Evolutionary conservation across 176 grass and related monocot genomes (phyloP).

Genomic region (Oropetium thomaeum): DNA sequence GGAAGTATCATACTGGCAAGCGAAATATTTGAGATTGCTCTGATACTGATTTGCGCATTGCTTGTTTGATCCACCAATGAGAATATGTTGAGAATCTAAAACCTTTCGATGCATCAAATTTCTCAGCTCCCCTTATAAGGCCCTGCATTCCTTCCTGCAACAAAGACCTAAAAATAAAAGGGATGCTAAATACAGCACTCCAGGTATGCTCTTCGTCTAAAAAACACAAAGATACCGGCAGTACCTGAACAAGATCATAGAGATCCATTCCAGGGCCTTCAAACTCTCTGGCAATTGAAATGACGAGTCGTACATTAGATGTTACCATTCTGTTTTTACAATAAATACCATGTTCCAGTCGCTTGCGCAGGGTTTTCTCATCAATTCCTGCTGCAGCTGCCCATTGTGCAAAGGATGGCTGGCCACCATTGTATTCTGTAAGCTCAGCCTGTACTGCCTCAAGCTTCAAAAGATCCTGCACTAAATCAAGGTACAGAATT

Average conservation of each 20-base stretch:
- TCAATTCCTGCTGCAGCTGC: conserved; percentile 64
- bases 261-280: conserved; percentile 53
- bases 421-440: conserved; percentile 33
- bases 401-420: conserved; percentile 75
- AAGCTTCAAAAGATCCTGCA: conserved; percentile 76
- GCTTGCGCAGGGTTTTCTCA: conserved; percentile 46
- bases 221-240: neutral
- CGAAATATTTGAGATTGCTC: conserved; percentile 74
- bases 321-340: conserved; percentile 89
- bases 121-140: conserved; percentile 73
- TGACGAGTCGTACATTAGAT: conserved; percentile 84
- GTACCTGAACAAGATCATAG: conserved; percentile 91
- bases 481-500: conserved; percentile 18
- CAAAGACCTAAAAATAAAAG: conserved; percentile 8
- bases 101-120: conserved; percentile 86
- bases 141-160: conserved; percentile 80
- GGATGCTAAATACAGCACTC: neutral
- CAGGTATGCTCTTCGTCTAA: neutral
- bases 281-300: conserved; percentile 84
- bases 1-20: conserved; percentile 56
- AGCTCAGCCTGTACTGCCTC: conserved; percentile 51
- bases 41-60: conserved; percentile 71
- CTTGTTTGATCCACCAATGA: conserved; percentile 96
- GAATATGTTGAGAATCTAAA: conserved; percentile 98
- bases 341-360: conserved; percentile 52